Evolutionary conservation across 345 rosid genomes (phyloP), one percentile per base, ranked within the genome.

Genomic region (Populus ilicifolia): DNA sequence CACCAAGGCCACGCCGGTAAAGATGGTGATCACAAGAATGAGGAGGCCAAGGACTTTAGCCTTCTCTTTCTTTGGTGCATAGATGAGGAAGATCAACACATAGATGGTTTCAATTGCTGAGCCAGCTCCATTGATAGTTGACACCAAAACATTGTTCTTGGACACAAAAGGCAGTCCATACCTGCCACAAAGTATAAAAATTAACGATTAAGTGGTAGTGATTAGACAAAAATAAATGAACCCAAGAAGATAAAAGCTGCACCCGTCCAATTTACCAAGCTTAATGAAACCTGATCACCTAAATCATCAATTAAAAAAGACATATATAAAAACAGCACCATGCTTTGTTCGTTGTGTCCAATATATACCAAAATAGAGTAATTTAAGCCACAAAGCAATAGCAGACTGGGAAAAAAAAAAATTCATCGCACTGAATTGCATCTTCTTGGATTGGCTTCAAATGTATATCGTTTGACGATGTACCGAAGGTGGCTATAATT

Each of bases 121-220:
- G 18, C 99, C 99, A 10, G 93, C 77, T 12, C 97, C 99, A 25
- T 96, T 96, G 72, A 96, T 89, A 25, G 97, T 93, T 66, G 89
- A 85, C 36, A 96, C 97, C 70, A 93, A 76, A 38, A 90, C 38
- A 86, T 96, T 96, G 88, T 94, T 80, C 63, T 89, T 82, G 4
- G 99, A 96, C 77, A 96, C 93, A 76, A 94, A 91, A 0, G 99
- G 99, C 50, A 96, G 88, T 8, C 99, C 99, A 46, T 96, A 95
- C 99, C 99, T 94, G 83, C 39, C 0, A 36, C 7, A 7, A 21
- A 20, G 54, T 17, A 35, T 13, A 13, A 8, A 41, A 21, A 2
- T 6, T 38, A 66, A 20, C 35, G 3, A 25, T 29, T 3, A 70
- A 44, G 16, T 17, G 25, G 8, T n/a, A n/a, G 59, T 21, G 7